A percentile compares a stretch with the other conserved stretches of the same genome.
phyloP scores from a whole-genome alignment of 148 eudicot species.

The Nepenthes gracilis region DNA sequence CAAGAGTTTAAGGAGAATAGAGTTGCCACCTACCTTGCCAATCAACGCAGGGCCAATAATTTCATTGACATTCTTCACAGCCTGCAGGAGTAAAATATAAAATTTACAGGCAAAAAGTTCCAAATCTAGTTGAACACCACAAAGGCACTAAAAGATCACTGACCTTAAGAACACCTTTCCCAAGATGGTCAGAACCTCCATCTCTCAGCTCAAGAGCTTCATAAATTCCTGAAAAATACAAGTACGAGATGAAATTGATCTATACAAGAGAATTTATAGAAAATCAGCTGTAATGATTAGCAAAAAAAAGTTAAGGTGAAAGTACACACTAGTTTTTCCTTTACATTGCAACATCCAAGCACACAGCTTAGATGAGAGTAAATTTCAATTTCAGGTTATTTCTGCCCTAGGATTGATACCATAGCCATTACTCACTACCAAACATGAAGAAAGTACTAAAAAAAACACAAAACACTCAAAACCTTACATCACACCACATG shows the following conservation, averaged over 20 bases:
- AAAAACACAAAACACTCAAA: neutral
- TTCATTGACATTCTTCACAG: conserved; percentile 76
- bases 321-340: no score
- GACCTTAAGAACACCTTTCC: conserved; percentile 95
- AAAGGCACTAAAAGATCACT: conserved; percentile 9
- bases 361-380: no score
- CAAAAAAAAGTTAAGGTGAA: neutral
- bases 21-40: conserved; percentile 63
- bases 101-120: conserved; percentile 10
- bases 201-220: conserved; percentile 96
- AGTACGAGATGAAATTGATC: neutral
- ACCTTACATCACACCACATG: no score
- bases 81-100: conserved; percentile 28
- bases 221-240: conserved; percentile 49
- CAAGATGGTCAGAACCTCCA: conserved; percentile 89
- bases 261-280: neutral
- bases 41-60: conserved; percentile 84
- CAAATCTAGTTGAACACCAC: neutral
- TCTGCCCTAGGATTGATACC: no score
- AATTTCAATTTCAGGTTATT: no score
- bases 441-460: neutral
- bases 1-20: neutral
- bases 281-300: neutral
- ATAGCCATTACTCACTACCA: neutral
- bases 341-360: no score